Evolutionary conservation across 345 rosid species (phyloP).

Genomic region (Stellera chamaejasme): DNA sequence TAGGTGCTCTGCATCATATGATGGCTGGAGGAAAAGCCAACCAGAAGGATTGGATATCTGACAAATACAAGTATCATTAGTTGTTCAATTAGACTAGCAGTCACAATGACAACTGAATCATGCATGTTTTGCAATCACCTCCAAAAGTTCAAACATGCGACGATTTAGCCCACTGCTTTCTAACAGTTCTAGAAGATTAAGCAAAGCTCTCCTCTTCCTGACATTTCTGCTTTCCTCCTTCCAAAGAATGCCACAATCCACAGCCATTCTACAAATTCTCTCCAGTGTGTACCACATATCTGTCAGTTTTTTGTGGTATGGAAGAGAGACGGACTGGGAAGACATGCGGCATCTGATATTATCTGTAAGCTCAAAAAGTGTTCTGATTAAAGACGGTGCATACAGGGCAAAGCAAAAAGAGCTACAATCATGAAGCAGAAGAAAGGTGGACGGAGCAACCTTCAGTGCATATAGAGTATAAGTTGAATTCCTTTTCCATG

Average conservation of each 20-base stretch:
- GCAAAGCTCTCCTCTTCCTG: slow-evolving; percentile 61
- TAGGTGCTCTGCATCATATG: slow-evolving; percentile 59
- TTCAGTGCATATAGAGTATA: slow-evolving; percentile 24
- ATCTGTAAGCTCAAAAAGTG: slow-evolving; percentile 26
- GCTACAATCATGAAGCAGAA: slow-evolving; percentile 1
- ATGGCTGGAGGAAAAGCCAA: slow-evolving; percentile 63
- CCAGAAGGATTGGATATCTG: slow-evolving; percentile 48
- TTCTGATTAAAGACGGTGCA: background rate
- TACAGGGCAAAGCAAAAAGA: background rate
- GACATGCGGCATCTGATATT: slow-evolving; percentile 12
- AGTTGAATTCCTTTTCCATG: slow-evolving; percentile 26
- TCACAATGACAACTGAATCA: slow-evolving; percentile 7
- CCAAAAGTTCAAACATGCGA: slow-evolving; percentile 58
- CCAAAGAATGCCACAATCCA: slow-evolving; percentile 61
- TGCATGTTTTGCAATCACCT: slow-evolving; percentile 29
- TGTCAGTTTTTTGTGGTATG: slow-evolving; percentile 42
- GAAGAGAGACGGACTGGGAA: slow-evolving; percentile 20
- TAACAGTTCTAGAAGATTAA: slow-evolving; percentile 67
- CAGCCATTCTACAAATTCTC: slow-evolving; percentile 32
- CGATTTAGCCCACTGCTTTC: slow-evolving; percentile 67
- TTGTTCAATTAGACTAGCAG: slow-evolving; percentile 8
- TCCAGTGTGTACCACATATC: slow-evolving; percentile 44
- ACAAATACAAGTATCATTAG: slow-evolving; percentile 13
- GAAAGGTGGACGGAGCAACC: slow-evolving; percentile 26
- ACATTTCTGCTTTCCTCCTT: slow-evolving; percentile 39